Evolutionary conservation across 352 stramenopile species (phyloP).

Genomic region (Plasmopara halstedii): DNA sequence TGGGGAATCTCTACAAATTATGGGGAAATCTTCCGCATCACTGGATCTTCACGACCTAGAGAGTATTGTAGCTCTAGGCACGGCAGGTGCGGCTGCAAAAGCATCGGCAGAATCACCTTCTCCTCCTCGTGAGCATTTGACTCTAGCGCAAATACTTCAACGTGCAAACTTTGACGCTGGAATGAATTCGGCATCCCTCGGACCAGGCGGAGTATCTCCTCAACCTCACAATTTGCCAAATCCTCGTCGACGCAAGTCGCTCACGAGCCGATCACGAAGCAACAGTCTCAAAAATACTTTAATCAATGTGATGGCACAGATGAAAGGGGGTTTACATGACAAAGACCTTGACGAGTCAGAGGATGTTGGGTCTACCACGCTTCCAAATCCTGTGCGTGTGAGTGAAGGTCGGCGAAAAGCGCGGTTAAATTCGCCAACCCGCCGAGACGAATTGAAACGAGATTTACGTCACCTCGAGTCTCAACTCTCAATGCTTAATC

Average conservation of each 20-base stretch:
- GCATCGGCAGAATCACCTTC: conserved; percentile 4
- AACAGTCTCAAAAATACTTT: conserved; percentile 64
- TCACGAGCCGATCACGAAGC: conserved; percentile 50
- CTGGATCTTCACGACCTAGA: conserved; percentile 48
- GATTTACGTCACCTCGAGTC: conserved; percentile 53
- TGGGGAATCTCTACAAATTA: conserved; percentile 1
- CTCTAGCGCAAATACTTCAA: conserved; percentile 29
- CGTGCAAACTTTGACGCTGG: conserved; percentile 14
- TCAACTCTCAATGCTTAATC: conserved; percentile 50
- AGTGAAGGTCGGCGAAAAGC: conserved; percentile 15
- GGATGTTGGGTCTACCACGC: conserved; percentile 25
- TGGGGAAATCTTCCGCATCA: conserved; percentile 23
- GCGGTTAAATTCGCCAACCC: conserved; percentile 22
- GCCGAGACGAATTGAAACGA: conserved; percentile 46
- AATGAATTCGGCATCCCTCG: conserved; percentile 3
- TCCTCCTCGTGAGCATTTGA: conserved; percentile 23
- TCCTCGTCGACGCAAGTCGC: conserved; percentile 40
- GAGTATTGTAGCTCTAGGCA: conserved; percentile 32
- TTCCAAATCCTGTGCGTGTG: conserved; percentile 24
- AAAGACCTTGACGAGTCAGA: conserved; percentile 18
- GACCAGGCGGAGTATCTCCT: neutral
- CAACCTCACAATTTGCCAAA: conserved; percentile 32
- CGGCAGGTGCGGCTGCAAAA: conserved; percentile 19
- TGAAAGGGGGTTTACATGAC: conserved; percentile 35
- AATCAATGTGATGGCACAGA: conserved; percentile 54